Conservation (phyloP, 2,329 filamentous ascomycete species). For the Alternaria gansuensis region DNA sequence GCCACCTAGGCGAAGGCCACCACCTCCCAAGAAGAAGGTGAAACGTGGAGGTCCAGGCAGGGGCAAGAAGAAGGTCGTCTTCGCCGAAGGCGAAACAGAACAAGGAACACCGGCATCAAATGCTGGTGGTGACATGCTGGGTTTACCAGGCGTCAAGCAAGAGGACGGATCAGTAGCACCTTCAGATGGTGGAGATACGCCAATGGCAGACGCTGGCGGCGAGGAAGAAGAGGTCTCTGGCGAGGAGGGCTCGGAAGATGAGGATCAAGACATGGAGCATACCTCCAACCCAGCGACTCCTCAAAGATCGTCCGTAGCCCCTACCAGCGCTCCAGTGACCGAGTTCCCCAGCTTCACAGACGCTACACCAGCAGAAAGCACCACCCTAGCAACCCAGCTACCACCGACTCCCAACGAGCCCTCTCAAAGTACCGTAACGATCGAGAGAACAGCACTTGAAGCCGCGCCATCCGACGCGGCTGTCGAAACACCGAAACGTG, state of each 20-base stretch:
- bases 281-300: constrained; percentile 56
- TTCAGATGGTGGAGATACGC: constrained; percentile 50
- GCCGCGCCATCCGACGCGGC: constrained; percentile 14
- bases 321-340: constrained; percentile 17
- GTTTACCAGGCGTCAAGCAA: constrained; percentile 44
- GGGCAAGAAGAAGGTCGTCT: constrained; percentile 77
- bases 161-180: constrained; percentile 54
- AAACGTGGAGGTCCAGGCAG: constrained; percentile 79
- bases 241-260: constrained; percentile 56
- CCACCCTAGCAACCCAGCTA: constrained; percentile 13
- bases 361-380: background rate
- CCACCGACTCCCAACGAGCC: constrained; percentile 18
- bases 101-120: constrained; percentile 40
- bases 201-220: constrained; percentile 57
- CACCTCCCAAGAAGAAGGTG: constrained; percentile 80
- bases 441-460: constrained; percentile 14
- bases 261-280: constrained; percentile 59
- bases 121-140: constrained; percentile 36
- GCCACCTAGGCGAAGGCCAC: constrained; percentile 69
- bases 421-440: constrained; percentile 16
- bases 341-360: constrained; percentile 26
- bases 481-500: constrained; percentile 28
- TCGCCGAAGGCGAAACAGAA: constrained; percentile 59
- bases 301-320: constrained; percentile 32
- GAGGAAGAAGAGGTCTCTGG: constrained; percentile 59